Conservation (phyloP, 2,329 filamentous ascomycete species). For the Graphilbum ipis-grandicollis region DNA sequence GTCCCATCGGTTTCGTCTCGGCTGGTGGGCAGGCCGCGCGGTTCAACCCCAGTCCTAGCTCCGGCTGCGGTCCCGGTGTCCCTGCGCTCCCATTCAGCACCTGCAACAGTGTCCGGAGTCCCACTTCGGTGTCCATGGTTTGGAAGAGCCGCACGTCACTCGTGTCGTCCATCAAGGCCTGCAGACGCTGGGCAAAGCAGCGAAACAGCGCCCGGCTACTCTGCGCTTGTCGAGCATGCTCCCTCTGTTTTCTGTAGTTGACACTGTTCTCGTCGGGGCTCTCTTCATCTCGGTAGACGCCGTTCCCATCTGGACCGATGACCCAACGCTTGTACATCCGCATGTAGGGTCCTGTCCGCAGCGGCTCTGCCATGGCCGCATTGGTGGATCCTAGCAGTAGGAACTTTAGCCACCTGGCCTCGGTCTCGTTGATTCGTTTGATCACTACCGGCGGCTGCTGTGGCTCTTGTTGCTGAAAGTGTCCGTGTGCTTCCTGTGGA, state of each 20-base stretch:
- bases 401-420: conserved; percentile 17
- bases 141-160: conserved; percentile 12
- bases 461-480: too few species aligned
- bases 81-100: conserved; percentile 12
- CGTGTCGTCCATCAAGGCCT: conserved; percentile 15
- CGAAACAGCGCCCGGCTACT: conserved; percentile 14
- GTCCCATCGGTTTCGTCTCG: not conserved
- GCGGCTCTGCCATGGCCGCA: conserved; percentile 8
- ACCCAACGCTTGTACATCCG: not conserved
- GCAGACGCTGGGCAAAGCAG: conserved; percentile 16
- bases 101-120: conserved; percentile 13
- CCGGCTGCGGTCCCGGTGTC: conserved; percentile 2
- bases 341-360: conserved; percentile 3
- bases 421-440: conserved; percentile 11
- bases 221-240: not conserved
- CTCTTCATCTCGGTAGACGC: not conserved
- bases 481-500: too few species aligned
- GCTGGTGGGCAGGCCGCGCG: not conserved
- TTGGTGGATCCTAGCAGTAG: conserved; percentile 14
- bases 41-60: not conserved
- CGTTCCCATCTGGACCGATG: not conserved
- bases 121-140: conserved; percentile 7
- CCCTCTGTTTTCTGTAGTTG: conserved; percentile 1
- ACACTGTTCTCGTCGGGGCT: not conserved
- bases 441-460: not conserved